Base-by-base conservation (phyloP, 176 grass and related monocot genomes). In the Musa schizocarpa region DNA sequence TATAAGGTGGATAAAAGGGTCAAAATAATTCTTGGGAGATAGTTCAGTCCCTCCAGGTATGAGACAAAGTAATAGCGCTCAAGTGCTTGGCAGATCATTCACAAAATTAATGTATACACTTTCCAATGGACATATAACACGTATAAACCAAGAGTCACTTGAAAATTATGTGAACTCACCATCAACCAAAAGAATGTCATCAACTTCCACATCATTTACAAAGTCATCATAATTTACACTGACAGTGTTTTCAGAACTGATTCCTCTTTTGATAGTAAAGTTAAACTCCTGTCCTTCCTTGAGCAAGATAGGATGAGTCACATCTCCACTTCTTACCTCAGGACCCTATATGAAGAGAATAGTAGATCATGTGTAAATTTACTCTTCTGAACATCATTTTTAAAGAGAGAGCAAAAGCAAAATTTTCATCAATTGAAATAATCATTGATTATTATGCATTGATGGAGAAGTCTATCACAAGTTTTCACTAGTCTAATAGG, bases 151-250 rank as follows among this genome's bases (percentile, higher is more conserved):
- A 14, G 65, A 70, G 9, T 70, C 13, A 72, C 23, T 56, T 70
- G 59, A 76, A 76, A 80, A 54, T n/a, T 49, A 78, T 80, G 51
- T 75, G 75, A 29, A 58, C 90, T 99, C 78, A 99, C 95, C 95
- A 84, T 99, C 95, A 27, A 99, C 86, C 68, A 99, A 86, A 50
- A 99, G 86, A 66, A 83, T 99, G 84, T 99, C 95, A 9, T 88
- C 88, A 77, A 56, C 81, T 99, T 94, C 95, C 76, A 99, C 95
- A 91, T 99, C 95, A 52, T 84, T 89, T 64, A 99, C 88, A 88
- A 99, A 99, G 76, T 82, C 95, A 86, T 99, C 95, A 14, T 99
- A 99, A 87, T 99, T 99, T 69, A 99, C 91, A 0, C 95, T 83
- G 66, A 99, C 88, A 52, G 88, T 99, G 76, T 99, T 83, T 84